Percentiles rank a stretch among this genome's conserved stretches.
Evolutionary conservation across 352 stramenopile species (phyloP).

Genomic region (Thalassiosira hispida): DNA sequence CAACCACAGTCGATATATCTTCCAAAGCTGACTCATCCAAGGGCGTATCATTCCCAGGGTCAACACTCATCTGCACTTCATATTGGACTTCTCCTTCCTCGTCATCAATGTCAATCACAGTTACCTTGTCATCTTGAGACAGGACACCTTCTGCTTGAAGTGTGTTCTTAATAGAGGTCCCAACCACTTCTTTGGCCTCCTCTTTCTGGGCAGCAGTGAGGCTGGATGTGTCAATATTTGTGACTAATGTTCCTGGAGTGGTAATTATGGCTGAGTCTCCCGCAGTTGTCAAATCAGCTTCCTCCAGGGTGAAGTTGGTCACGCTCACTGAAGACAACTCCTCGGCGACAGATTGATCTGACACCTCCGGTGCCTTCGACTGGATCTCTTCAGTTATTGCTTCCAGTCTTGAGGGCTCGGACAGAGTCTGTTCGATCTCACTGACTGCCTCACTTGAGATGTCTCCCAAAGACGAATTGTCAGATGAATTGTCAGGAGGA

Average conservation of each 20-base stretch:
- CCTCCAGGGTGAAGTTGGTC: neutral
- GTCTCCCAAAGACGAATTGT: slow-evolving; percentile 6
- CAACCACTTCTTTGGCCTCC: slow-evolving; percentile 14
- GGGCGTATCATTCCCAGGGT: neutral
- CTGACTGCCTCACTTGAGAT: neutral
- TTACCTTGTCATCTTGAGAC: slow-evolving; percentile 15
- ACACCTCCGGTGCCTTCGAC: neutral
- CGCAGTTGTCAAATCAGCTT: slow-evolving; percentile 3
- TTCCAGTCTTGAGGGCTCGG: slow-evolving; percentile 2
- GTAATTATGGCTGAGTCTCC: slow-evolving; percentile 1
- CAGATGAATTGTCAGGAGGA: slow-evolving; percentile 7
- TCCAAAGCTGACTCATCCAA: neutral
- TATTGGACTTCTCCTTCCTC: slow-evolving; percentile 16
- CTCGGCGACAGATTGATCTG: neutral
- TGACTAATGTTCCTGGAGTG: slow-evolving; percentile 17
- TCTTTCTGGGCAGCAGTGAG: slow-evolving; percentile 25
- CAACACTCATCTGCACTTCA: slow-evolving; percentile 18
- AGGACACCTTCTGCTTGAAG: slow-evolving; percentile 18
- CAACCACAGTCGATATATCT: neutral
- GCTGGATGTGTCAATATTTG: slow-evolving; percentile 24
- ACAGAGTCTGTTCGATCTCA: neutral
- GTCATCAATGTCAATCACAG: slow-evolving; percentile 23
- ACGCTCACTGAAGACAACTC: slow-evolving; percentile 8
- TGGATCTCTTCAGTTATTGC: slow-evolving; percentile 13
- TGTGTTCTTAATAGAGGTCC: slow-evolving; percentile 18